Evolutionary conservation across 768 basidiomycete species (phyloP).

Genomic region (Porpolomopsis calyptriformis): DNA sequence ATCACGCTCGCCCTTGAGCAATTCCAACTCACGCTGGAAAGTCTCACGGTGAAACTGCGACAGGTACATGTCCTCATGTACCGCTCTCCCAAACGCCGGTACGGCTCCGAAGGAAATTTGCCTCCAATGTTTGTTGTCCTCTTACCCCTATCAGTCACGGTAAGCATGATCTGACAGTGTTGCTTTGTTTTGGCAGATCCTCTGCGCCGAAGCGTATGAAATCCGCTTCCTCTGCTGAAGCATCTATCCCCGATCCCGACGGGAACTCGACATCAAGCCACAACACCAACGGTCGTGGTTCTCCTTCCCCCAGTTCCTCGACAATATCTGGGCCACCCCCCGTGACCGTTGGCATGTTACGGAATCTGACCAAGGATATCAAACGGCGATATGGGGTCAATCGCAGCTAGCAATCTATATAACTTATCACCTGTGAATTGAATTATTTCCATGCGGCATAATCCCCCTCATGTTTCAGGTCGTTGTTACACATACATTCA

Average conservation of each 20-base stretch:
- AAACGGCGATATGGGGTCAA: conserved; percentile 33
- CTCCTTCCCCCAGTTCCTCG: conserved; percentile 39
- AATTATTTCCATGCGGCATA: no score
- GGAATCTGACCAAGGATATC: conserved; percentile 44
- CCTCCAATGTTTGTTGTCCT: conserved; percentile 27
- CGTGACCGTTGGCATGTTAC: conserved; percentile 52
- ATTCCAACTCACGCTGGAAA: conserved; percentile 22
- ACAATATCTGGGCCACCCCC: conserved; percentile 24
- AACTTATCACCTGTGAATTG: not conserved
- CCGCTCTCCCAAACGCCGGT: conserved; percentile 37
- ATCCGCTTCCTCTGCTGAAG: conserved; percentile 26
- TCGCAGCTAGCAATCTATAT: not conserved
- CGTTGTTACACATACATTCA: not conserved
- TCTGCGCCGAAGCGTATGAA: conserved; percentile 34
- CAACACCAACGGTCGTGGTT: conserved; percentile 26
- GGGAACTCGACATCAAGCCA: not conserved
- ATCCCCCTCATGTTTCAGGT: not conserved
- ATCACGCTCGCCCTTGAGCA: conserved; percentile 24
- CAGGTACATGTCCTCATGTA: conserved; percentile 30
- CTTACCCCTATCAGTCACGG: not conserved
- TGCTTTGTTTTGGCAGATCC: conserved; percentile 12
- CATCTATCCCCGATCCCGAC: conserved; percentile 22
- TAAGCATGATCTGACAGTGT: conserved; percentile 1
- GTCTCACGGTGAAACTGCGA: conserved; percentile 28
- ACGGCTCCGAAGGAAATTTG: conserved; percentile 31